Evolutionary conservation across 2,329 filamentous ascomycete genomes (phyloP).

Genomic region (Fusarium caatingaense): DNA sequence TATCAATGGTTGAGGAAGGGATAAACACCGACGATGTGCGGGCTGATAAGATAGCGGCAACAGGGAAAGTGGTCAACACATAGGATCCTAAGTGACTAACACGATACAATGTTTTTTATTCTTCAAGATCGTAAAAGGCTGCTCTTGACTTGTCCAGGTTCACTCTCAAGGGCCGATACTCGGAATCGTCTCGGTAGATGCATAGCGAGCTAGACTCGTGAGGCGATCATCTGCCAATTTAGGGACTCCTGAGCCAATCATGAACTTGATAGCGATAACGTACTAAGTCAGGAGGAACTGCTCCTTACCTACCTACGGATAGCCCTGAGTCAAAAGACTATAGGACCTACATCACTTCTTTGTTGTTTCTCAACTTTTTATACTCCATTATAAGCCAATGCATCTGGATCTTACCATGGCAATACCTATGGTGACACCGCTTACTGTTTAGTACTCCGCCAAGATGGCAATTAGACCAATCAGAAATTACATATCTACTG

Average conservation of each 20-base stretch:
- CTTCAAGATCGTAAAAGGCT: not conserved
- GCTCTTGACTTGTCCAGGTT: constrained; percentile 38
- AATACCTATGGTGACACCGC: not conserved
- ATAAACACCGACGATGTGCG: not conserved
- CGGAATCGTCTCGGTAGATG: constrained; percentile 40
- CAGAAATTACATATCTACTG: not conserved
- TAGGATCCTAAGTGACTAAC: not conserved
- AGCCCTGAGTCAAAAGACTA: not conserved
- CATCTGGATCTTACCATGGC: not conserved
- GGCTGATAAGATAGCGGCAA: not conserved
- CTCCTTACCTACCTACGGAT: not conserved
- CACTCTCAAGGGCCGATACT: constrained; percentile 20
- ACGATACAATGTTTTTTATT: not conserved
- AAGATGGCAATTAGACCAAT: not conserved
- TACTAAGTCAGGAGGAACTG: not conserved
- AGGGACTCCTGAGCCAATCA: constrained; percentile 39
- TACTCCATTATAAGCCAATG: not conserved
- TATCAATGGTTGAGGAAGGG: not conserved
- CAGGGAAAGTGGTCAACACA: not conserved
- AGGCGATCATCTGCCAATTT: constrained; percentile 44
- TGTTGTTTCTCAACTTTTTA: not conserved
- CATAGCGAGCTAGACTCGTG: constrained; percentile 37
- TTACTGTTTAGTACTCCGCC: not conserved
- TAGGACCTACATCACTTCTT: not conserved
- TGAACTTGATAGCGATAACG: not conserved